These are phyloP conservation scores for Pyrus hybrid DNA, from an alignment of 331 rosid species.

Conservation along the genomic window DNA sequence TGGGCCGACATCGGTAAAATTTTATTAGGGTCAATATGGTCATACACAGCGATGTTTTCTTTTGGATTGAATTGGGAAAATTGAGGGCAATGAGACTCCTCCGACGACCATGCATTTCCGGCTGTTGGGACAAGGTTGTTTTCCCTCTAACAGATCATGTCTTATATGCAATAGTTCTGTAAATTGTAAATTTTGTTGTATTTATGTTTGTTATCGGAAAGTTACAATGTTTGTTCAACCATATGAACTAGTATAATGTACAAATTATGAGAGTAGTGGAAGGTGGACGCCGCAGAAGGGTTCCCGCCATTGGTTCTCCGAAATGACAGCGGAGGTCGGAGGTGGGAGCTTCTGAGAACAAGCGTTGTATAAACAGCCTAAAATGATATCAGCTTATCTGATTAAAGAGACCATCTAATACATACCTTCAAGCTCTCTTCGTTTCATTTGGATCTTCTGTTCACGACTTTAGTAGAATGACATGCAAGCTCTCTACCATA, in stretches of 20 bases:
- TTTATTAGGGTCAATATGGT: too few species aligned
- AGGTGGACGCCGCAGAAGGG: neutral
- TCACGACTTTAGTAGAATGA: too few species aligned
- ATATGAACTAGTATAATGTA: neutral
- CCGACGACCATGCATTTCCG: neutral
- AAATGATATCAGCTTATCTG: neutral
- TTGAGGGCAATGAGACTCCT: neutral
- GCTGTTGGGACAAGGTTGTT: neutral
- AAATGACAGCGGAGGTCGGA: neutral
- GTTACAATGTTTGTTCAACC: neutral
- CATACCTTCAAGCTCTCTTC: neutral
- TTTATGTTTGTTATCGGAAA: neutral
- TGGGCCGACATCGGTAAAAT: neutral
- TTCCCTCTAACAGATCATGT: neutral
- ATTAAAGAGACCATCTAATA: neutral
- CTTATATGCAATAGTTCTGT: neutral
- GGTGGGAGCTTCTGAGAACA: neutral
- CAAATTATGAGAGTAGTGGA: neutral
- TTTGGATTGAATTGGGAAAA: neutral
- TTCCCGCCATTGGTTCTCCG: neutral
- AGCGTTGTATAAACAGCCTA: neutral
- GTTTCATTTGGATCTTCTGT: too few species aligned
- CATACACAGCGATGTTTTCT: slow-evolving; percentile 5
- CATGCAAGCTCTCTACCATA: too few species aligned
- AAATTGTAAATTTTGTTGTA: neutral